A percentile compares a stretch with the other conserved stretches of the same genome.
These are phyloP conservation scores for Coniochaeta sp. DNA, from an alignment of 2,329 filamentous ascomycete species.

Conservation along the genomic window DNA sequence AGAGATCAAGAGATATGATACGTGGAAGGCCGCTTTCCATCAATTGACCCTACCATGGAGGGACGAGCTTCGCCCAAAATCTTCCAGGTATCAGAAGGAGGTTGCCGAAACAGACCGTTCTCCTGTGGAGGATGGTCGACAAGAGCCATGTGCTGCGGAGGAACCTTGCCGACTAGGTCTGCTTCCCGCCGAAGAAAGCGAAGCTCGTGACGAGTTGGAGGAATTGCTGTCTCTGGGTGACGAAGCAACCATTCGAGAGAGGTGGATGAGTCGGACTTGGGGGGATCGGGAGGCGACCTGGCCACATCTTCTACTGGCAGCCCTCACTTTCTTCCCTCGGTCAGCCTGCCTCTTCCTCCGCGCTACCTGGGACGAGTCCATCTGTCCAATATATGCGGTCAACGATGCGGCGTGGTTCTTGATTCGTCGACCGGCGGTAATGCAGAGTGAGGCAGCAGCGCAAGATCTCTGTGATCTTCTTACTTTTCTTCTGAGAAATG, in stretches of 20 bases:
- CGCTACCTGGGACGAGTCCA: constrained; percentile 9
- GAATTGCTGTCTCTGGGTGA: constrained; percentile 1
- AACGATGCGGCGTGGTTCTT: constrained; percentile 13
- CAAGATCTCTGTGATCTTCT: constrained; percentile 3
- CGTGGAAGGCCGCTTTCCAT: not conserved
- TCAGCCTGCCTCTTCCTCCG: constrained; percentile 11
- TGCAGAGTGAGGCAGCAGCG: not conserved
- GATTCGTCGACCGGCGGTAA: not conserved
- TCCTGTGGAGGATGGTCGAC: not conserved
- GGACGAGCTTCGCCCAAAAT: not conserved
- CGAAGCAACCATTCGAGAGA: constrained; percentile 5
- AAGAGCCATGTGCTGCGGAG: not conserved
- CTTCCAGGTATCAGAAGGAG: not conserved
- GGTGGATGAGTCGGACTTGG: constrained; percentile 2
- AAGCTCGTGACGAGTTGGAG: not conserved
- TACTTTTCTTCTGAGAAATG: constrained; percentile 9
- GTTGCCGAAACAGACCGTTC: not conserved
- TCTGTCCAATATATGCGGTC: constrained; percentile 11
- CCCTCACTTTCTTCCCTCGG: constrained; percentile 10
- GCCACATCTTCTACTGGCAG: constrained; percentile 6
- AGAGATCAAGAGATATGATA: not conserved
- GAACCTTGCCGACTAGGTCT: not conserved
- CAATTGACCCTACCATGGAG: not conserved
- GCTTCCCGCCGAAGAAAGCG: not conserved
- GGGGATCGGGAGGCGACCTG: constrained; percentile 5